These are phyloP conservation scores for Coemansia sp. DNA, from an alignment of 192 early-diverging fungal species.

Conservation along the genomic window DNA sequence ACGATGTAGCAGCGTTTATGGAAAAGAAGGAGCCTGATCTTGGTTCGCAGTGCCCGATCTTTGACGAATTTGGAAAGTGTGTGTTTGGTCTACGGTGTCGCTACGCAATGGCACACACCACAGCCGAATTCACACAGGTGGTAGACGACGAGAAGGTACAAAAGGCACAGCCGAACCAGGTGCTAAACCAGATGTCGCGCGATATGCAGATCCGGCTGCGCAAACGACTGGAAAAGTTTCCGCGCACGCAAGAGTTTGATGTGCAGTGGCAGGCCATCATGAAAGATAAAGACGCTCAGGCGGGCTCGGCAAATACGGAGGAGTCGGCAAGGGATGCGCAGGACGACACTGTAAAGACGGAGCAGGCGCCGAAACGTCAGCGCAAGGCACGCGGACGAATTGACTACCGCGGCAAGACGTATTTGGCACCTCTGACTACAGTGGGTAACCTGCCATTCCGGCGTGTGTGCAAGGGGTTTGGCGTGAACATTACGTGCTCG, in stretches of 20 bases:
- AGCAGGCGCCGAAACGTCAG: background rate
- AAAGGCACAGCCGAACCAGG: background rate
- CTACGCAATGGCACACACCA: constrained; percentile 58
- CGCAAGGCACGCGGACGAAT: constrained; percentile 22
- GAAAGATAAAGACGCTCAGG: background rate
- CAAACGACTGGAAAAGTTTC: constrained; percentile 47
- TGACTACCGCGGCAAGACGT: constrained; percentile 85
- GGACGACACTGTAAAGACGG: constrained; percentile 14
- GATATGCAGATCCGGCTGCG: constrained; percentile 34
- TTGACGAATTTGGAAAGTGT: constrained; percentile 72
- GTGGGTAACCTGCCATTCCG: constrained; percentile 98
- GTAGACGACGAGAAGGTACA: constrained; percentile 57
- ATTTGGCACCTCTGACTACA: constrained; percentile 94
- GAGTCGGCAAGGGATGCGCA: constrained; percentile 15
- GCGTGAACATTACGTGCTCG: constrained; percentile 94
- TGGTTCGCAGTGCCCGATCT: constrained; percentile 66
- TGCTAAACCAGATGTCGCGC: constrained; percentile 20
- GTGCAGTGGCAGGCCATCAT: constrained; percentile 18
- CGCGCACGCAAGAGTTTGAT: constrained; percentile 42
- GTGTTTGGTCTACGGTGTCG: constrained; percentile 66
- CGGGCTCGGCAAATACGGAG: background rate
- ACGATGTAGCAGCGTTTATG: constrained; percentile 77
- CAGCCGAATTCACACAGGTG: constrained; percentile 49
- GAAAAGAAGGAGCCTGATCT: constrained; percentile 74
- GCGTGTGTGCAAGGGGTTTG: constrained; percentile 88